Evolutionary conservation across 2,329 filamentous ascomycete species (phyloP).

Genomic region (Rutstroemia sp.): DNA sequence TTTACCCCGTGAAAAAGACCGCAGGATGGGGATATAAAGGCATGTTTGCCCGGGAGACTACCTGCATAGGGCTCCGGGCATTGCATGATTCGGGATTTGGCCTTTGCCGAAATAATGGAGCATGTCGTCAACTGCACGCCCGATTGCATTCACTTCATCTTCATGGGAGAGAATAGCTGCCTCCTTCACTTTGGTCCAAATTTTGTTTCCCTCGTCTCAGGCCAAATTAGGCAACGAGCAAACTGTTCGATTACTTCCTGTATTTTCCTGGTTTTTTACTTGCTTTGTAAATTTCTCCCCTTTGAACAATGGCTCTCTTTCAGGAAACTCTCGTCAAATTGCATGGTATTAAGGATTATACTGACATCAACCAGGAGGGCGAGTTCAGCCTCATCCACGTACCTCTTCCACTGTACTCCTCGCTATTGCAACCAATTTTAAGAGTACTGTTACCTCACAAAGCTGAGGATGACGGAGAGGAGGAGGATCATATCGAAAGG

Average conservation of each 20-base stretch:
- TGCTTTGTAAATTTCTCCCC: background rate
- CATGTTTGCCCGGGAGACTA: background rate
- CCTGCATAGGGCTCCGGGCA: background rate
- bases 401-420: conserved; percentile 68
- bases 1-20: background rate
- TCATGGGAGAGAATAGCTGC: background rate
- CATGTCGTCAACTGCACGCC: conserved; percentile 1
- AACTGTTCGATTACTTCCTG: background rate
- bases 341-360: conserved; percentile 11
- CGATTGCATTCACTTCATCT: background rate
- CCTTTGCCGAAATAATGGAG: background rate
- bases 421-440: conserved; percentile 81
- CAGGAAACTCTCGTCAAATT: conserved; percentile 12
- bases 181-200: too few species aligned
- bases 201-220: background rate
- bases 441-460: conserved; percentile 67
- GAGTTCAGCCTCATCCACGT: conserved; percentile 86
- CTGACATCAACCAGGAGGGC: conserved; percentile 58
- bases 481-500: conserved; percentile 34
- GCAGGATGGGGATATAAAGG: background rate
- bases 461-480: conserved; percentile 29
- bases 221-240: background rate
- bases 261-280: background rate
- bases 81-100: background rate
- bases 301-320: background rate